A percentile compares a stretch with the other conserved stretches of the same genome.
phyloP scores from a whole-genome alignment of 768 basidiomycete genomes.

The Lepiota subincarnata region DNA sequence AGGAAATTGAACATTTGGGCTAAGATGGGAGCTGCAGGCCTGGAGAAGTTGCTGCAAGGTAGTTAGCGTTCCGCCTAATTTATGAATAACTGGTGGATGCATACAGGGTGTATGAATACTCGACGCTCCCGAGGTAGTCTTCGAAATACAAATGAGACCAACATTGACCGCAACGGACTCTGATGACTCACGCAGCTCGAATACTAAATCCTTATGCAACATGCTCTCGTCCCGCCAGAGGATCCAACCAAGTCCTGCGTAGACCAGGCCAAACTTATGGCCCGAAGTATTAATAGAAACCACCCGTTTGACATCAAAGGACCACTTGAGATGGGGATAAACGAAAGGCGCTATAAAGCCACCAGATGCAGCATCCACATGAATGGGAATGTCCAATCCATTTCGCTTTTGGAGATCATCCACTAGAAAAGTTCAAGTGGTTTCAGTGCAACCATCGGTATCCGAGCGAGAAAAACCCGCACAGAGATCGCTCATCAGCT shows the following conservation, averaged over 20 bases:
- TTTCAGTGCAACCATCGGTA: neutral
- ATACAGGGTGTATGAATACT: slow-evolving; percentile 56
- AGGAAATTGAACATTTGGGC: slow-evolving; percentile 61
- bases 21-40: slow-evolving; percentile 53
- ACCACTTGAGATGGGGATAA: slow-evolving; percentile 53
- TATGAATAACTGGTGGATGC: slow-evolving; percentile 4
- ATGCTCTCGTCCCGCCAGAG: slow-evolving; percentile 55
- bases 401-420: slow-evolving; percentile 52
- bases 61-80: neutral
- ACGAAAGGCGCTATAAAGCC: slow-evolving; percentile 65
- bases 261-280: slow-evolving; percentile 57
- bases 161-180: neutral
- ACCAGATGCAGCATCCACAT: slow-evolving; percentile 63
- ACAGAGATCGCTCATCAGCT: slow-evolving; percentile 49
- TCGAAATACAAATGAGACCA: slow-evolving; percentile 4
- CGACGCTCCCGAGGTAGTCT: slow-evolving; percentile 55
- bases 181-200: slow-evolving; percentile 50
- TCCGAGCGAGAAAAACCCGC: slow-evolving; percentile 11
- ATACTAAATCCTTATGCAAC: slow-evolving; percentile 60
- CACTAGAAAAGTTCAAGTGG: slow-evolving; percentile 26
- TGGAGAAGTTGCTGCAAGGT: slow-evolving; percentile 45
- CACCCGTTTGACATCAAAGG: slow-evolving; percentile 53
- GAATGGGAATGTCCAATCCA: slow-evolving; percentile 58
- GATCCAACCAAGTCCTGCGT: slow-evolving; percentile 58
- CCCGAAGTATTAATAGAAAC: slow-evolving; percentile 51